Evolutionary conservation across 2,329 filamentous ascomycete species (phyloP), one percentile per base, ranked within the genome.

Genomic region (Pestalotiopsis sp.): DNA sequence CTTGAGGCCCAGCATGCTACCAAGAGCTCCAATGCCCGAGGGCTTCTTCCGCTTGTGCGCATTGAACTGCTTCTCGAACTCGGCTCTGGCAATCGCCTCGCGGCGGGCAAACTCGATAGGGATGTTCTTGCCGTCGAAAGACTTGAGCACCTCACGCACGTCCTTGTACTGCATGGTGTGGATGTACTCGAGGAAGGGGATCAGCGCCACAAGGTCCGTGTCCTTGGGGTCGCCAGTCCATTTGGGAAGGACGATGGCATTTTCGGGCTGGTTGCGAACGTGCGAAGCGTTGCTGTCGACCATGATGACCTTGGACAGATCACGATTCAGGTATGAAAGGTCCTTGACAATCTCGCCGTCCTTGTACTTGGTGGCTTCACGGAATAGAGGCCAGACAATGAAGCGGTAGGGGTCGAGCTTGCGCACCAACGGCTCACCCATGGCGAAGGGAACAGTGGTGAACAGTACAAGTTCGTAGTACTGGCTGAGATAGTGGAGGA

Each of bases 381-480:
- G 90, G 85, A 93, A 98, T 62, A 99, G 85, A 1, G 95, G 94
- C 92, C 94, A 98, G 83, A 95, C 92, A 79, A 98, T 94, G 80
- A 98, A 94, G 76, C 92, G 93, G 86, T 93, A 98, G 45, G 95
- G 96, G 78, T 99, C 96, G 70, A 99, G 86, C 82, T 99, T 99
- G 76, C 93, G 91, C 73, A 98, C 89, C 65, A 99, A 88, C 27
- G 94, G 93, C 74, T 98, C 94, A 36, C 91, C 95, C 78, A 93
- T 92, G 77, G 90, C 91, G 76, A 91, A 93, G 0, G 95, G 94
- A 61, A 96, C 91, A 52, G 89, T 93, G 39, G 96, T 99, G 84
- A 98, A 99, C 72, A 99, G 90, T 66, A 98, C 96, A 67, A 99
- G 86, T 81, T 99, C 96, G 79, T 98, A 99, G 86, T 99, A 98